Evolutionary conservation across 305 asterid species (phyloP).

Genomic region (Solanum hybrid): DNA sequence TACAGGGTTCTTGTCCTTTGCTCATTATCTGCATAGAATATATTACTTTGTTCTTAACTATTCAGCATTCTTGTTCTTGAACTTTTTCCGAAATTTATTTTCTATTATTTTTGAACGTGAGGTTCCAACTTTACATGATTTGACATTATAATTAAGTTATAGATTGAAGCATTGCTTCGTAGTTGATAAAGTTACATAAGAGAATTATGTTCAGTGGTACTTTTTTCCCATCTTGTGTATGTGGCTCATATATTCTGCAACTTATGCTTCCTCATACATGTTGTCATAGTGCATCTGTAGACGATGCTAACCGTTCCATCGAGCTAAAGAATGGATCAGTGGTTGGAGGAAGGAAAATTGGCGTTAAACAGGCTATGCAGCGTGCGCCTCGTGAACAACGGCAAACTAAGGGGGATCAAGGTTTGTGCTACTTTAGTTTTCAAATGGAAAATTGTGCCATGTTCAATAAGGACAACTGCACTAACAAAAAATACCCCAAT

Average conservation of each 20-base stretch:
- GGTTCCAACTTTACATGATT: neutral
- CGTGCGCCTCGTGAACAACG: slow-evolving; percentile 84
- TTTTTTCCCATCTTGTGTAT: neutral
- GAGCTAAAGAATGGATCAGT: slow-evolving; percentile 68
- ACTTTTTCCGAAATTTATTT: neutral
- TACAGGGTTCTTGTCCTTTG: neutral
- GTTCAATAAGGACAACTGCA: neutral
- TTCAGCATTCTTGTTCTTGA: neutral
- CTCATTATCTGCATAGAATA: neutral
- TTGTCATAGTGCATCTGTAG: slow-evolving; percentile 56
- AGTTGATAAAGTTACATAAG: neutral
- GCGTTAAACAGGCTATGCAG: slow-evolving; percentile 72
- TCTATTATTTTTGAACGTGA: neutral
- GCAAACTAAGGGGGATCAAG: slow-evolving; percentile 52
- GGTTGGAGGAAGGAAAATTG: slow-evolving; percentile 74
- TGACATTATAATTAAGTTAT: neutral
- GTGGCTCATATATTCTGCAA: neutral
- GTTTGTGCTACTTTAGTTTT: slow-evolving; percentile 21
- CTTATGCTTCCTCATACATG: slow-evolving; percentile 12
- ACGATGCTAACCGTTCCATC: slow-evolving; percentile 74
- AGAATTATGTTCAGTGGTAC: neutral
- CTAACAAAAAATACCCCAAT: neutral
- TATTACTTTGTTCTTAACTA: neutral
- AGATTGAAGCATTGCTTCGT: neutral
- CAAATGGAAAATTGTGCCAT: neutral